Evolutionary conservation across 108 stramenopile species (phyloP), one percentile per base, ranked within the genome.

Genomic region (Stephanodiscus minutulus): DNA sequence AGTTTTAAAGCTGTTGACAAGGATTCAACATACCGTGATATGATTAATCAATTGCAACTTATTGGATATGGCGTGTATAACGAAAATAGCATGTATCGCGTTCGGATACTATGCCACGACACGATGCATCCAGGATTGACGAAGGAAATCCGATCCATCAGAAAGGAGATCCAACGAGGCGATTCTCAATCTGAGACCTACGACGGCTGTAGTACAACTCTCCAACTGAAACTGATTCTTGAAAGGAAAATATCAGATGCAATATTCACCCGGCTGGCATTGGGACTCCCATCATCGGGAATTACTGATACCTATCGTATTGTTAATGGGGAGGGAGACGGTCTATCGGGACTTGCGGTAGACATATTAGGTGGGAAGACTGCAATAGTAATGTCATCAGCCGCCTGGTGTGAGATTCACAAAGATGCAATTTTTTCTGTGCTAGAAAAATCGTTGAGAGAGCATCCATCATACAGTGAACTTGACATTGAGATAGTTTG

Each of bases 281-380:
- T 86, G 66, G 71, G 59, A 50, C 52, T 86, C 7, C 83, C 86
- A 36, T 68, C 67, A 47, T 48, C 62, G 1, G 49, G 47, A 12
- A 55, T 55, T 7, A 94, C 93, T 22, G 86, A 91, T 72, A 92
- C 87, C 0, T 97, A 85, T 56, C 91, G 96, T 11, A 55, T 97
- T 6, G 65, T 97, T 25, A 97, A 98, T 79, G 97, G 97, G 20
- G 98, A 98, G 87, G 98, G 98, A 0, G 96, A 97, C 83, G 74
- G 86, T 18, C 52, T 97, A 39, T 94, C 92, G 15, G 98, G 98
- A 7, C 73, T 97, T 21, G 94, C 94, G 22, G 82, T 97, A 17
- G 98, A 98, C 72, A 85, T 97, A 5, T 81, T 96, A 64, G 93
- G 86, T 22, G 80, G 83, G 0, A 66, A 63, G 22, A 71, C 88